Evolutionary conservation across 352 stramenopile species (phyloP), one percentile per base, ranked within the genome.

Genomic region (Globisporangium viniferum): DNA sequence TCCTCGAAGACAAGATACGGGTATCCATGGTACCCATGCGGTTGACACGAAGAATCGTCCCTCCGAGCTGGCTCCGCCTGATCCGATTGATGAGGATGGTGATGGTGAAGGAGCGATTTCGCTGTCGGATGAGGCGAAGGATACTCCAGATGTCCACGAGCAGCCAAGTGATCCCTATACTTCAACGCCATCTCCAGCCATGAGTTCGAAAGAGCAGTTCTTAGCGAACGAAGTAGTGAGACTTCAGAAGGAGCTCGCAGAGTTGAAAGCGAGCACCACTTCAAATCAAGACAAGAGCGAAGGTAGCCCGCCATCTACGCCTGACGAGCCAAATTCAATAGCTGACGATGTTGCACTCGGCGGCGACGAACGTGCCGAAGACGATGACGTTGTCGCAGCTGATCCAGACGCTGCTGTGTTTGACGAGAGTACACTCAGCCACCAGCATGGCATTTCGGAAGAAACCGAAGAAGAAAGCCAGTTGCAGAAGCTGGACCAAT

Each of bases 171-270:
- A 39, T 18, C 18, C 54, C 10, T 14, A 15, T 20, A 59, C 27
- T 7, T n/a, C 31, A 22, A 2, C 27, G 3, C 12, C 35, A 36
- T 2, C n/a, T 39, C 44, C n/a, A 6, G 20, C n/a, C 18, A 29
- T 66, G 33, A 79, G 46, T 33, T 58, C 70, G 22, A 82, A 78
- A 44, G 77, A 87, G 18, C 55, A 75, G 36, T 65, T 60, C 1
- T 65, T 86, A 33, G 66, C 74, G 36, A 71, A 69, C 0, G 71
- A 86, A 49, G 59, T 84, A 20, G 69, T 59, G 39, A 66, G 71
- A 6, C 39, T 88, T 36, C 68, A 68, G 5, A 72, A 75, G 48
- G 76, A 80, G 20, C 53, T 88, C 4, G 70, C 22, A 9, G 66
- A 61, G 2, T 18, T 68, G n/a, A 58, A 68, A 53, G 39, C 20